Evolutionary conservation across 2,329 filamentous ascomycete species (phyloP), one percentile per base, ranked within the genome.

Genomic region (Emergomyces orientalis): DNA sequence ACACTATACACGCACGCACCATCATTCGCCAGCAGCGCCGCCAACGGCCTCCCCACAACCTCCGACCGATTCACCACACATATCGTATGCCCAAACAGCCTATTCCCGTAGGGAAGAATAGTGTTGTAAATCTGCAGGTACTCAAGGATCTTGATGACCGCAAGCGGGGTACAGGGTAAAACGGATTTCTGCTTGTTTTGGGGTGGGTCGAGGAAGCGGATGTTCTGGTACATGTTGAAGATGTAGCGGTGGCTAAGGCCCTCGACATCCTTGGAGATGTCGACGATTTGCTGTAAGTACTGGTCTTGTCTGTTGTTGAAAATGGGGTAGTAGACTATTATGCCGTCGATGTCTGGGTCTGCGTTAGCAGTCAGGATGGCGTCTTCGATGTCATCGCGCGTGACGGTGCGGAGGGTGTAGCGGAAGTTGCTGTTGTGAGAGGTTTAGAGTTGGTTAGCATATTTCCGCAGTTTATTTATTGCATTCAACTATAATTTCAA

Each of bases 151-250:
- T 99, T 99, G 80, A 97, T 90, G 64, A 96, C 88, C 32, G 94
- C 94, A 30, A 99, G 84, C 19, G 94, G 94, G 2, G 94, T 99
- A 81, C 94, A 99, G 5, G 94, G 94, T 60, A 99, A 80, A 68
- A 97, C 90, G 58, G 88, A 95, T 80, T 99, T 97, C 75, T 90
- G 89, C 63, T 80, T 82, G 66, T 75, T 72, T 52, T 72, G 74
- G 41, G 73, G 71, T 30, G 86, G 80, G 77, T 99, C 94, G 63
- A 99, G 82, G 80, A 92, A 97, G 67, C 94, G 90, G 71, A 96
- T 86, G 79, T 99, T 99, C 81, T 97, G 90, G 79, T 97, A 99
- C 92, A 99, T 97, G 83, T 99, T 99, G 84, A 93, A 92, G 72
- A 97, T 88, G 79, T 97, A 92, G 73, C 87, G 88, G 77, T 97